These are phyloP conservation scores for Lophiotrema nucula DNA, from an alignment of 495 filamentous ascomycete genomes.

Conservation along the genomic window DNA sequence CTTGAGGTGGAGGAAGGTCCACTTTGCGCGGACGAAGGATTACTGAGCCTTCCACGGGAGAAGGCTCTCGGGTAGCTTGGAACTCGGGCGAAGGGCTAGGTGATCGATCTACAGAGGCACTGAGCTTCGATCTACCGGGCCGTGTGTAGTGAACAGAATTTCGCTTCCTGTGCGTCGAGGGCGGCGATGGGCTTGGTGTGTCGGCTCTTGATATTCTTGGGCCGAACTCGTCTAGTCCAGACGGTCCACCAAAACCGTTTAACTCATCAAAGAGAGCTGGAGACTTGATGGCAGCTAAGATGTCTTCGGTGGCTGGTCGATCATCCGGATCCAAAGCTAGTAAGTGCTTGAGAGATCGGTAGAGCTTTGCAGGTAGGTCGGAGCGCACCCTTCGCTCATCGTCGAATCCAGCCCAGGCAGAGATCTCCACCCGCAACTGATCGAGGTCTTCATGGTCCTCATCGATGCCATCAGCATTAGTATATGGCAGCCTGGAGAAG, in stretches of 20 bases:
- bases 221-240: slow-evolving; percentile 14
- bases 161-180: slow-evolving; percentile 22
- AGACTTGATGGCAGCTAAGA: slow-evolving; percentile 74
- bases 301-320: slow-evolving; percentile 82
- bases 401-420: slow-evolving; percentile 80
- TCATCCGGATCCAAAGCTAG: slow-evolving; percentile 74
- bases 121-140: slow-evolving; percentile 34
- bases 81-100: slow-evolving; percentile 13
- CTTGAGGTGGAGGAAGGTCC: slow-evolving; percentile 18
- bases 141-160: slow-evolving; percentile 21
- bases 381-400: slow-evolving; percentile 66
- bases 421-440: slow-evolving; percentile 80
- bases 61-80: neutral
- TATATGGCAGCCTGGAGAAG: slow-evolving; percentile 85
- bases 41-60: slow-evolving; percentile 29
- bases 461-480: slow-evolving; percentile 74
- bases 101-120: slow-evolving; percentile 17
- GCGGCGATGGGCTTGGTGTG: slow-evolving; percentile 31
- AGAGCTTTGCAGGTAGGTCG: slow-evolving; percentile 84
- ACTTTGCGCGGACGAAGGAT: slow-evolving; percentile 35
- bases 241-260: slow-evolving; percentile 15
- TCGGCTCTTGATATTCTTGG: slow-evolving; percentile 33
- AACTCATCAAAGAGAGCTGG: slow-evolving; percentile 61
- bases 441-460: slow-evolving; percentile 96
- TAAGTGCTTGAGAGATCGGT: slow-evolving; percentile 75